Evolutionary conservation across 495 filamentous ascomycete genomes (phyloP).

Genomic region (Daldinia bambusicola): DNA sequence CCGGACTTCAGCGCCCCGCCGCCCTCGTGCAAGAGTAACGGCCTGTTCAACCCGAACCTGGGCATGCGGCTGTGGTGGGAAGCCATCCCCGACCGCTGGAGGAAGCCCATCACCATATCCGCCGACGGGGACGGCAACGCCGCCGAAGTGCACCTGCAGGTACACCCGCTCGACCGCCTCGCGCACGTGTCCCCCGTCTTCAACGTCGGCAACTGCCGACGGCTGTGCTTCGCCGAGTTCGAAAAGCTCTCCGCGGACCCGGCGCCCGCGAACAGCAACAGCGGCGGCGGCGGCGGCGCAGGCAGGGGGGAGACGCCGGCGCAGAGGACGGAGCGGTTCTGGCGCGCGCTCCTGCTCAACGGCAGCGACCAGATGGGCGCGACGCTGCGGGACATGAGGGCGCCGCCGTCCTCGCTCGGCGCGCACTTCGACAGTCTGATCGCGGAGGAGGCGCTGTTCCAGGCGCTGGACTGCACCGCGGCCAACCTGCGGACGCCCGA

Average conservation of each 20-base stretch:
- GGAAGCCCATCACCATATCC: slow-evolving; percentile 26
- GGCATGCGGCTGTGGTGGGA: slow-evolving; percentile 42
- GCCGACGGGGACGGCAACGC: slow-evolving; percentile 8
- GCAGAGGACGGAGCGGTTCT: slow-evolving; percentile 32
- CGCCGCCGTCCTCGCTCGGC: slow-evolving; percentile 5
- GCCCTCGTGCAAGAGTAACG: not conserved
- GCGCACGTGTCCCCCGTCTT: slow-evolving; percentile 39
- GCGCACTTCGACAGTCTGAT: slow-evolving; percentile 34
- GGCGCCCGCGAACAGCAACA: not conserved
- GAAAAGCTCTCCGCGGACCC: not conserved
- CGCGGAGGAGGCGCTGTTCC: slow-evolving; percentile 33
- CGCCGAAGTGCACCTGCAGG: slow-evolving; percentile 36
- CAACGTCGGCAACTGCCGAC: slow-evolving; percentile 29
- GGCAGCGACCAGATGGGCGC: not conserved
- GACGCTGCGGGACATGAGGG: not conserved
- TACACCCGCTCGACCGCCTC: slow-evolving; percentile 37
- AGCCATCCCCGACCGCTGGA: slow-evolving; percentile 3
- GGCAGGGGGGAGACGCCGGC: slow-evolving; percentile 13
- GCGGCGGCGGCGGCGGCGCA: too few species aligned
- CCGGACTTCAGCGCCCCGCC: slow-evolving; percentile 36
- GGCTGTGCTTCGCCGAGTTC: slow-evolving; percentile 34
- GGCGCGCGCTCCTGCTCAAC: slow-evolving; percentile 41
- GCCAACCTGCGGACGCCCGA: slow-evolving; percentile 31
- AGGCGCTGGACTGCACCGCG: slow-evolving; percentile 33
- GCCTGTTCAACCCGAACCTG: not conserved